Conservation (phyloP, 768 basidiomycete genomes). For the Tubosaeta sp. region DNA sequence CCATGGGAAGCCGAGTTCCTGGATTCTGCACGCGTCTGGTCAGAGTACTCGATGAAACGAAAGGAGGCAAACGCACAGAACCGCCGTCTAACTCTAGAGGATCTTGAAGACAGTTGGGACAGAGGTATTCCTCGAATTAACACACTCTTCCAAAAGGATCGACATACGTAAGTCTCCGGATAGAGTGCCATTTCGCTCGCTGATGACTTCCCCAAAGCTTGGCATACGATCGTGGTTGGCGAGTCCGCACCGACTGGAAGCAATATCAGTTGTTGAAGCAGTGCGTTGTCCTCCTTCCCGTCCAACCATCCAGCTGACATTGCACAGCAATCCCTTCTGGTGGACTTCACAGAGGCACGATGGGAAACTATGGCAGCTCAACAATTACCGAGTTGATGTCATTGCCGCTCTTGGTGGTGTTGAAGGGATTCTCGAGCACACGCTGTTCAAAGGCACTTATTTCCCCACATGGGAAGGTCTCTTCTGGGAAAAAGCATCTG, state of each 20-base stretch:
- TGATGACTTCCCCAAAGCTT: conserved; percentile 41
- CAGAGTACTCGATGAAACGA: conserved; percentile 98
- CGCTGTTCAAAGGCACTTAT: conserved; percentile 95
- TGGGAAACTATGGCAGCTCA: conserved; percentile 94
- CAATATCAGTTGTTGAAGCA: conserved; percentile 93
- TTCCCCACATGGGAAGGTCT: conserved; percentile 98
- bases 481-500: conserved; percentile 98
- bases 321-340: conserved; percentile 88
- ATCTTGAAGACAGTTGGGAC: conserved; percentile 98
- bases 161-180: conserved; percentile 64
- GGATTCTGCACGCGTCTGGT: conserved; percentile 98
- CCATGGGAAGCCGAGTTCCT: conserved; percentile 98
- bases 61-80: conserved; percentile 99
- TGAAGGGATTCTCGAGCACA: conserved; percentile 95
- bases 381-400: conserved; percentile 98
- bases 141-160: conserved; percentile 97
- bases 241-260: conserved; percentile 97
- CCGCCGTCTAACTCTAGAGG: conserved; percentile 92
- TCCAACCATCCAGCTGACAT: conserved; percentile 8
- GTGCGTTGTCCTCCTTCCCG: conserved; percentile 39
- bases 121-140: conserved; percentile 98
- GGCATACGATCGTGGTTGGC: conserved; percentile 99
- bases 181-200: neutral
- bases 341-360: conserved; percentile 98
- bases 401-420: conserved; percentile 98